These are phyloP conservation scores for Macrolepiota albuminosa DNA, from an alignment of 768 basidiomycete genomes.

Conservation along the genomic window DNA sequence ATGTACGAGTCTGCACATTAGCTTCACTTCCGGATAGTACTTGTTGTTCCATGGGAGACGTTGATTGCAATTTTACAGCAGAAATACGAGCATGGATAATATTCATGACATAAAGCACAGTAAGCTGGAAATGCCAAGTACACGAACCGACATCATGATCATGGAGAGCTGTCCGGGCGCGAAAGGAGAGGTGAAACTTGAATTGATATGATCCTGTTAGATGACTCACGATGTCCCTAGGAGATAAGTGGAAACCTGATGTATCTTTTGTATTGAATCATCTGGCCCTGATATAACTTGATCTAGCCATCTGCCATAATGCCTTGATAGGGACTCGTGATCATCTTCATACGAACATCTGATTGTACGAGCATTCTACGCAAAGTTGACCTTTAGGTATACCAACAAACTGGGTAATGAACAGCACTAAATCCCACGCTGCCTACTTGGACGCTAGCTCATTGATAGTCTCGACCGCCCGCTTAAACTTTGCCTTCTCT, in stretches of 20 bases:
- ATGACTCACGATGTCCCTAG: no score
- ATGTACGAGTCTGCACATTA: background rate
- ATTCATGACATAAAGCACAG: no score
- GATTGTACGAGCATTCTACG: no score
- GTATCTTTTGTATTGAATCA: no score
- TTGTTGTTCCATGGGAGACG: background rate
- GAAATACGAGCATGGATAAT: background rate
- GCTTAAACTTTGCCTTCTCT: slow-evolving; percentile 61
- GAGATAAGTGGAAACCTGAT: no score
- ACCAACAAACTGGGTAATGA: no score
- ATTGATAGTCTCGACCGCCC: slow-evolving; percentile 66
- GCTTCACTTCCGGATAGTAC: no score
- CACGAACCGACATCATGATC: background rate
- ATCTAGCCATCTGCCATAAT: no score
- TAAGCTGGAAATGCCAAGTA: background rate
- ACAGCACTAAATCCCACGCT: background rate
- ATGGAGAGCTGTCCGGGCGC: background rate
- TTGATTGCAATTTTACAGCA: background rate
- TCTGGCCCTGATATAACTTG: no score
- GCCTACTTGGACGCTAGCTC: slow-evolving; percentile 33
- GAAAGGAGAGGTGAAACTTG: background rate
- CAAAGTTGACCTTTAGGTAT: no score
- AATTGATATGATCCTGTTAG: background rate
- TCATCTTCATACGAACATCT: no score
- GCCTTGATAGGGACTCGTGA: no score